Conservation (phyloP, 2,329 filamentous ascomycete genomes). For the Aspergillus ochraceoroseus region DNA sequence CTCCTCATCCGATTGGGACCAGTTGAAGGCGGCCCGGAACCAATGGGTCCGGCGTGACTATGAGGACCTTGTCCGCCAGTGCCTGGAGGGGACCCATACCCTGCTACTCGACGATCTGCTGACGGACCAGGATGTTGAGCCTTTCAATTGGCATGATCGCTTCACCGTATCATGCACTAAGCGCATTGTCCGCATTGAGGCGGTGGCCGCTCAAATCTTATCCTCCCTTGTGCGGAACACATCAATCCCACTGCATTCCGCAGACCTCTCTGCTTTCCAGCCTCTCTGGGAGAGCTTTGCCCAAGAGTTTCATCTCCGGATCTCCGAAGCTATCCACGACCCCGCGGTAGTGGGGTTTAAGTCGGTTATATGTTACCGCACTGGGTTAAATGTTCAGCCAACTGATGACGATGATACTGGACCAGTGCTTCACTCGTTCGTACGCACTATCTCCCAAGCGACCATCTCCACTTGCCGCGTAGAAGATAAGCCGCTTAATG, state of each 20-base stretch:
- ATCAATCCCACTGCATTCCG: conserved; percentile 32
- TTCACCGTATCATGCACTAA: conserved; percentile 62
- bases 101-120: conserved; percentile 76
- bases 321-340: conserved; percentile 58
- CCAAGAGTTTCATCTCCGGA: conserved; percentile 36
- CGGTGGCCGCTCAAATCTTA: conserved; percentile 60
- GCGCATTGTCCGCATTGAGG: conserved; percentile 73
- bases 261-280: conserved; percentile 18
- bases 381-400: conserved; percentile 61
- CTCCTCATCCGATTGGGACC: conserved; percentile 55
- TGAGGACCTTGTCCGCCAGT: conserved; percentile 57
- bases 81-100: conserved; percentile 66
- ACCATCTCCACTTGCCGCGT: conserved; percentile 40
- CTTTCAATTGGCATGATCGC: conserved; percentile 60
- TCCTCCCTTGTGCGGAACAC: conserved; percentile 42
- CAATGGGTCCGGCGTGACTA: conserved; percentile 49
- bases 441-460: conserved; percentile 27
- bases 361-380: conserved; percentile 75
- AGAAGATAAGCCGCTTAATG: conserved; percentile 61
- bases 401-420: conserved; percentile 42
- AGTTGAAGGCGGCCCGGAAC: conserved; percentile 49
- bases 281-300: conserved; percentile 25
- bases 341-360: conserved; percentile 73
- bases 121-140: conserved; percentile 52
- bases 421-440: conserved; percentile 28